phyloP scores from a whole-genome alignment of 2,329 filamentous ascomycete genomes.

The Lojkania enalia region DNA sequence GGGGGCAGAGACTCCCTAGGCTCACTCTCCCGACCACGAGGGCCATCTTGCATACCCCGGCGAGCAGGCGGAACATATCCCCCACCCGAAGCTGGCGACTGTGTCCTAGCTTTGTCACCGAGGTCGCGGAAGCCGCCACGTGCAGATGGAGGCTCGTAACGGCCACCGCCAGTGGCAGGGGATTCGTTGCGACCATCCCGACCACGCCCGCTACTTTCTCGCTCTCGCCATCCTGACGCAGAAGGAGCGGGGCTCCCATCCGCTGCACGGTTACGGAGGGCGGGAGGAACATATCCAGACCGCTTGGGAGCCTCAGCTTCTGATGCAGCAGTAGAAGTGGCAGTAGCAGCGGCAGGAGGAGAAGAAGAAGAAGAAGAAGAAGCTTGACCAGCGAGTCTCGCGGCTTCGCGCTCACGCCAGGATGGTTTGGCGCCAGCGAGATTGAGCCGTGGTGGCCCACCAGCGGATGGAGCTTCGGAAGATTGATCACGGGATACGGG shows the following conservation, averaged over 20 bases:
- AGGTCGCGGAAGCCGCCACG: constrained; percentile 33
- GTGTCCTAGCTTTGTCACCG: constrained; percentile 30
- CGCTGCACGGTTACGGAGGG: constrained; percentile 43
- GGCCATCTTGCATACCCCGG: constrained; percentile 28
- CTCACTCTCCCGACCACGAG: constrained; percentile 26
- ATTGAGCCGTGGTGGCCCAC: constrained; percentile 63
- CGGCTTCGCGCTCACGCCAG: constrained; percentile 74
- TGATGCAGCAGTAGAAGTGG: constrained; percentile 23
- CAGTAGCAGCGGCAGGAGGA: constrained; percentile 41
- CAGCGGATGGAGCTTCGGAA: constrained; percentile 46
- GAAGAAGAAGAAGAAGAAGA: constrained; percentile 33
- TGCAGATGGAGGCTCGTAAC: constrained; percentile 33
- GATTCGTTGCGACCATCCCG: constrained; percentile 37
- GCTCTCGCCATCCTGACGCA: constrained; percentile 40
- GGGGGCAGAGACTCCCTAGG: constrained; percentile 30
- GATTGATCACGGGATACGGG: constrained; percentile 44
- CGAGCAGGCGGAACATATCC: constrained; percentile 35
- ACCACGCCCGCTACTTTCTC: constrained; percentile 40
- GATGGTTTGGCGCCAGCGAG: constrained; percentile 65
- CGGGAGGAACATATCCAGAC: constrained; percentile 52
- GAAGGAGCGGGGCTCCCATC: constrained; percentile 33
- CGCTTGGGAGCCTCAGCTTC: constrained; percentile 43
- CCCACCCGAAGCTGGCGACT: constrained; percentile 37
- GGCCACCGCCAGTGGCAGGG: constrained; percentile 33
- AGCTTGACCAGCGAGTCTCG: constrained; percentile 32